phyloP scores from a whole-genome alignment of 2,329 filamentous ascomycete species.

The Westerdykella aurantiaca region DNA sequence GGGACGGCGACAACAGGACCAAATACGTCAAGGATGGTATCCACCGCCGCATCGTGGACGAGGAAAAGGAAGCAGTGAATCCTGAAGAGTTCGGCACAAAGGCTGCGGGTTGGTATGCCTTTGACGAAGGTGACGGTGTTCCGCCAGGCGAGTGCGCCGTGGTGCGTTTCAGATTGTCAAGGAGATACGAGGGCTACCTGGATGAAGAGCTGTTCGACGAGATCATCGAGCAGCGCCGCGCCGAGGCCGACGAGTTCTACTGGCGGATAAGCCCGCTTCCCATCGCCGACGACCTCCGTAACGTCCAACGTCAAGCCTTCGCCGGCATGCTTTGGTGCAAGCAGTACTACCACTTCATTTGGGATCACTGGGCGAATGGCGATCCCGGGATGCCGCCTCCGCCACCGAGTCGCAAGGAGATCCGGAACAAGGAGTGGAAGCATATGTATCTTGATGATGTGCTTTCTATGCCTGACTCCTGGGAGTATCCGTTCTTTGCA shows the following conservation, averaged over 20 bases:
- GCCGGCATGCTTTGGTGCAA: conserved; percentile 99
- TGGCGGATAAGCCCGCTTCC: conserved; percentile 86
- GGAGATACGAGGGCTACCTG: conserved; percentile 67
- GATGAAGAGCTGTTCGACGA: conserved; percentile 93
- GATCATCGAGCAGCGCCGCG: conserved; percentile 73
- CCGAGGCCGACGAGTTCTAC: conserved; percentile 97
- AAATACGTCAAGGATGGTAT: conserved; percentile 94
- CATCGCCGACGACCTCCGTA: conserved; percentile 87
- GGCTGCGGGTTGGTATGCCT: conserved; percentile 83
- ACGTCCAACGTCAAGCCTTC: conserved; percentile 90
- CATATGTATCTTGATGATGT: conserved; percentile 95
- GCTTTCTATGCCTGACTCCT: conserved; percentile 94
- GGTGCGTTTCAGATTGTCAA: conserved; percentile 83
- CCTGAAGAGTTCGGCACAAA: conserved; percentile 78
- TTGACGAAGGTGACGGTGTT: conserved; percentile 84
- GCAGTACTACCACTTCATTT: conserved; percentile 93
- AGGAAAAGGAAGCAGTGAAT: conserved; percentile 75
- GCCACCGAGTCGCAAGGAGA: conserved; percentile 67
- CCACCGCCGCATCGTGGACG: conserved; percentile 78
- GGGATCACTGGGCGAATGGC: conserved; percentile 96
- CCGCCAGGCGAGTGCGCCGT: conserved; percentile 89
- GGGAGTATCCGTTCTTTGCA: conserved; percentile 97
- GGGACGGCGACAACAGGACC: conserved; percentile 66
- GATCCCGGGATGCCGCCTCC: conserved; percentile 85
- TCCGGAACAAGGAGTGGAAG: conserved; percentile 87